Evolutionary conservation across 2,329 filamentous ascomycete species (phyloP).

Genomic region (Nigrospora sphaerica): DNA sequence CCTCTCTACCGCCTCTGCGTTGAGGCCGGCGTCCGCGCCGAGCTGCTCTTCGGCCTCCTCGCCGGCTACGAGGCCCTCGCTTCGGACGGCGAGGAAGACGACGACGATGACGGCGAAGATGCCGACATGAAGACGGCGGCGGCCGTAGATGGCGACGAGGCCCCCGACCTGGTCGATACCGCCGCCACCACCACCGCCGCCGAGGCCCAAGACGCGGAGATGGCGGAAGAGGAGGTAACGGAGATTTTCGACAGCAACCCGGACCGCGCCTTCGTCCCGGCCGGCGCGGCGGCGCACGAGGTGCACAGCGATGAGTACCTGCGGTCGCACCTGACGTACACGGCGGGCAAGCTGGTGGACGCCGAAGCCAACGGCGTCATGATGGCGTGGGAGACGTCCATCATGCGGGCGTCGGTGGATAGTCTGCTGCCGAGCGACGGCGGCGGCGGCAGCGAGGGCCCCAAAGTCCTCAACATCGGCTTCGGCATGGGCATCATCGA

Average conservation of each 20-base stretch:
- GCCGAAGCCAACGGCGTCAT: constrained; percentile 76
- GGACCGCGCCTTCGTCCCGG: constrained; percentile 20
- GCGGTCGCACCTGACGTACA: constrained; percentile 57
- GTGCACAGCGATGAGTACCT: constrained; percentile 65
- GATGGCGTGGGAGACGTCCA: constrained; percentile 88
- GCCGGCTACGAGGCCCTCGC: constrained; percentile 72
- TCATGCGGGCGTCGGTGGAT: constrained; percentile 73
- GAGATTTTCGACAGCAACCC: constrained; percentile 15
- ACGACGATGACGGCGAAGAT: constrained; percentile 33
- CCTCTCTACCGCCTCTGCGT: constrained; percentile 77
- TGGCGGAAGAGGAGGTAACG: constrained; percentile 15
- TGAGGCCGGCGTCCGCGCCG: constrained; percentile 83
- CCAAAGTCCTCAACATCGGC: constrained; percentile 75
- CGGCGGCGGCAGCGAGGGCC: constrained; percentile 31
- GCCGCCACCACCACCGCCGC: background rate
- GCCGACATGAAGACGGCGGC: constrained; percentile 20
- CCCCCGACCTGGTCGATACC: constrained; percentile 15
- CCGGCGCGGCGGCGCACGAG: constrained; percentile 28
- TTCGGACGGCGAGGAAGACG: constrained; percentile 42
- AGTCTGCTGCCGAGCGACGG: constrained; percentile 41
- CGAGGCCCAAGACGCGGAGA: constrained; percentile 10
- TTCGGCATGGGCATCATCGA: constrained; percentile 92
- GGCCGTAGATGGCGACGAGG: constrained; percentile 23
- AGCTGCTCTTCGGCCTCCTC: constrained; percentile 75
- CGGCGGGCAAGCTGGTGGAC: constrained; percentile 63